Evolutionary conservation across 495 filamentous ascomycete species (phyloP).

Genomic region (Neurospora sp.): DNA sequence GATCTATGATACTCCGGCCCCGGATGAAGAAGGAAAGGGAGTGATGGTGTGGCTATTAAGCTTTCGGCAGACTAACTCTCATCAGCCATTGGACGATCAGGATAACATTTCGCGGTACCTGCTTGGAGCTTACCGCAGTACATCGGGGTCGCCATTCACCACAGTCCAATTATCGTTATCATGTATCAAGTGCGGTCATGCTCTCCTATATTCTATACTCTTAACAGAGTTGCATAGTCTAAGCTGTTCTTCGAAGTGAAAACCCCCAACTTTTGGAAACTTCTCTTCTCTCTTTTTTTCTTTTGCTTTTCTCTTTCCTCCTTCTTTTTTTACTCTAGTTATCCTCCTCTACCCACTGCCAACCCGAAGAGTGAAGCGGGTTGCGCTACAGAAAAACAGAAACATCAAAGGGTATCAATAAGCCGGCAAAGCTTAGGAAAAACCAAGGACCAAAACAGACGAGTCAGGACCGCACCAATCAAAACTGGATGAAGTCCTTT

Average conservation of each 20-base stretch:
- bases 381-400: not conserved
- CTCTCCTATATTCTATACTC: not conserved
- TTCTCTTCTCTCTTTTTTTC: not conserved
- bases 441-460: not conserved
- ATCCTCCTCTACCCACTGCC: not conserved
- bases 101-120: not conserved
- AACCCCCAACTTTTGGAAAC: not conserved
- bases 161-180: not conserved
- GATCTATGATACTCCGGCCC: not conserved
- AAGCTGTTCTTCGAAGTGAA: not conserved
- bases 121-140: not conserved
- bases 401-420: slow-evolving; percentile 13
- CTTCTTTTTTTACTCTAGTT: not conserved
- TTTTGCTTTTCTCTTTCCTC: slow-evolving; percentile 1
- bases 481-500: slow-evolving; percentile 38
- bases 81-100: not conserved
- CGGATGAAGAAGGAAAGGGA: not conserved
- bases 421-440: slow-evolving; percentile 1
- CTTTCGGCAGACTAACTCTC: not conserved
- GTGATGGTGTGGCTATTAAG: not conserved
- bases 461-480: slow-evolving; percentile 9
- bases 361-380: not conserved
- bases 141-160: not conserved
- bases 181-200: not conserved
- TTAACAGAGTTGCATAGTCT: not conserved